Evolutionary conservation across 306 rosid genomes (phyloP).

Genomic region (Delonix regia): DNA sequence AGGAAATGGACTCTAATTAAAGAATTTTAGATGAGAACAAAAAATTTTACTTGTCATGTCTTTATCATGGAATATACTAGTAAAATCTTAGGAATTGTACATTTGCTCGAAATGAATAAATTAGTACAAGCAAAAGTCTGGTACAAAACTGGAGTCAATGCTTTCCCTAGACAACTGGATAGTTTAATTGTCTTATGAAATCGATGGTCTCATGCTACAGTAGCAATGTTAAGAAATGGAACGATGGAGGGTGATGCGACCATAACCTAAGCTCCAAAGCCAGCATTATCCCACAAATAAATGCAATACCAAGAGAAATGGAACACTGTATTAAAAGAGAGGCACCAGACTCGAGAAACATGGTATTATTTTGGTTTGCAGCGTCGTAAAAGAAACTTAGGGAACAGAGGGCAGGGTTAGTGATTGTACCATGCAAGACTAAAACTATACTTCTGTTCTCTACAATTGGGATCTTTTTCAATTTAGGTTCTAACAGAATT

Average conservation of each 20-base stretch:
- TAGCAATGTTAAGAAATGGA: no score
- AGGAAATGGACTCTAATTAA: neutral
- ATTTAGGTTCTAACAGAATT: no score
- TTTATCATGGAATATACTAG: neutral
- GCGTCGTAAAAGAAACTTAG: neutral
- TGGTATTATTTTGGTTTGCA: neutral
- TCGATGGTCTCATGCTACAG: no score
- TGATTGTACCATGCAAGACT: no score
- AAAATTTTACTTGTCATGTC: neutral
- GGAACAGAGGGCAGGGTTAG: neutral
- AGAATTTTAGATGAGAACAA: neutral
- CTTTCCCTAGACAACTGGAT: no score
- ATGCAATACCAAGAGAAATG: neutral
- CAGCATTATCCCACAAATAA: neutral
- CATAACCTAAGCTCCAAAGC: neutral
- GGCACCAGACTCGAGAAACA: neutral
- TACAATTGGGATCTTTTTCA: no score
- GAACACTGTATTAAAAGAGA: neutral
- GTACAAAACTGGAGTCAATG: no score
- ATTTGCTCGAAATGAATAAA: no score
- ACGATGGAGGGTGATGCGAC: no score
- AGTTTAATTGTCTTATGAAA: no score
- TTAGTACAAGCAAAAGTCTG: no score
- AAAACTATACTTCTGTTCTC: no score
- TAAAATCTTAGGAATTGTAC: neutral